Percentiles rank a stretch among this genome's conserved stretches.
Evolutionary conservation across 129 eudicot species (phyloP).

Genomic region (Pittosporum tobira): DNA sequence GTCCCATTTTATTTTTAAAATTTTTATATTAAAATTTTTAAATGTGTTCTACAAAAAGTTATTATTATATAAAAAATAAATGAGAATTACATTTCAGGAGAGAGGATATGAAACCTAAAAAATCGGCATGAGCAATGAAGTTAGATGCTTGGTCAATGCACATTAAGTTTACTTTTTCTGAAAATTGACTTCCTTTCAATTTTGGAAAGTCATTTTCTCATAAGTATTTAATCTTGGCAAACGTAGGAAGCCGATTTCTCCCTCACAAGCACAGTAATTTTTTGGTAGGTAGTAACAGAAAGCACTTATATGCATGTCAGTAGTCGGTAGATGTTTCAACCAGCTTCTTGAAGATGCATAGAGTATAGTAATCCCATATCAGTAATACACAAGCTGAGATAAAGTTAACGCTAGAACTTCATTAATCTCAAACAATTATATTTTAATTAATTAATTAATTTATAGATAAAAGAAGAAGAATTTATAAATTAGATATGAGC

Average conservation of each 20-base stretch:
- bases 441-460: conserved; percentile 5
- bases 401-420: conserved; percentile 3
- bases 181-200: neutral
- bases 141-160: too few species aligned
- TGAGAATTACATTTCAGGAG: too few species aligned
- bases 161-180: too few species aligned
- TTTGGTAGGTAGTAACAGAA: conserved; percentile 6
- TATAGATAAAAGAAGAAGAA: too few species aligned
- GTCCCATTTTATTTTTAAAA: too few species aligned
- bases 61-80: neutral
- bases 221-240: too few species aligned
- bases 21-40: too few species aligned
- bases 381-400: too few species aligned
- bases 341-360: conserved; percentile 2
- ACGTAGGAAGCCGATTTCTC: neutral
- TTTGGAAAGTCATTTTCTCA: neutral
- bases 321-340: conserved; percentile 4
- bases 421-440: neutral
- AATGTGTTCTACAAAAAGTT: too few species aligned
- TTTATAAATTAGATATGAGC: too few species aligned
- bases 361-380: neutral
- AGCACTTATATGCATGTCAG: neutral
- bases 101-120: too few species aligned
- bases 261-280: neutral
- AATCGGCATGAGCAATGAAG: too few species aligned